Percentiles rank a stretch among this genome's conserved stretches.
phyloP scores from a whole-genome alignment of 768 basidiomycete species.

The Saitozyma sp. region DNA sequence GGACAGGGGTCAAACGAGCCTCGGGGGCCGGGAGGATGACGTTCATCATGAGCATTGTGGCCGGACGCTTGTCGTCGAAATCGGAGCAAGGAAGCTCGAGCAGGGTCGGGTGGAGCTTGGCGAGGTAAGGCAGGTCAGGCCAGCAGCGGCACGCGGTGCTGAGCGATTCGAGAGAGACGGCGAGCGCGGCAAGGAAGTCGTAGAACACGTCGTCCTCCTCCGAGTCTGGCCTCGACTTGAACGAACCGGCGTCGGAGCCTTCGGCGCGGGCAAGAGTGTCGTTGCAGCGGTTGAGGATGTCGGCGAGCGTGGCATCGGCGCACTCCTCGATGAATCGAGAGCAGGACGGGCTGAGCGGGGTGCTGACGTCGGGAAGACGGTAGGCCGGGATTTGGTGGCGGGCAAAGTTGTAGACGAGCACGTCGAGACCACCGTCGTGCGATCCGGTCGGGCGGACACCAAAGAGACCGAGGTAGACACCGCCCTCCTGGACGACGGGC shows the following conservation, averaged over 20 bases:
- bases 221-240: conserved; percentile 18
- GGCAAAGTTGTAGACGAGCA: conserved; percentile 53
- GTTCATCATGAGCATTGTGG: conserved; percentile 51
- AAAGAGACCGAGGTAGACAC: conserved; percentile 51
- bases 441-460: conserved; percentile 44
- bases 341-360: conserved; percentile 38
- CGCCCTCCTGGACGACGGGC: conserved; percentile 52
- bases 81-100: conserved; percentile 48
- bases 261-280: conserved; percentile 39
- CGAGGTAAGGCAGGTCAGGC: conserved; percentile 44
- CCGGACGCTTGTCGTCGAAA: conserved; percentile 45
- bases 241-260: conserved; percentile 25
- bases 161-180: conserved; percentile 51
- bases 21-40: conserved; percentile 46
- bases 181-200: conserved; percentile 50
- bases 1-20: conserved; percentile 31
- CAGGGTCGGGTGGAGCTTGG: conserved; percentile 48
- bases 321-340: conserved; percentile 42
- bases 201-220: conserved; percentile 40
- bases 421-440: conserved; percentile 41
- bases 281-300: conserved; percentile 39
- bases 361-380: conserved; percentile 51
- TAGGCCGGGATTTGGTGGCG: conserved; percentile 53
- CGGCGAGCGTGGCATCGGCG: conserved; percentile 40
- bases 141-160: conserved; percentile 42